Evolutionary conservation across 2,329 filamentous ascomycete species (phyloP).

Genomic region (Pezicula carpinea): DNA sequence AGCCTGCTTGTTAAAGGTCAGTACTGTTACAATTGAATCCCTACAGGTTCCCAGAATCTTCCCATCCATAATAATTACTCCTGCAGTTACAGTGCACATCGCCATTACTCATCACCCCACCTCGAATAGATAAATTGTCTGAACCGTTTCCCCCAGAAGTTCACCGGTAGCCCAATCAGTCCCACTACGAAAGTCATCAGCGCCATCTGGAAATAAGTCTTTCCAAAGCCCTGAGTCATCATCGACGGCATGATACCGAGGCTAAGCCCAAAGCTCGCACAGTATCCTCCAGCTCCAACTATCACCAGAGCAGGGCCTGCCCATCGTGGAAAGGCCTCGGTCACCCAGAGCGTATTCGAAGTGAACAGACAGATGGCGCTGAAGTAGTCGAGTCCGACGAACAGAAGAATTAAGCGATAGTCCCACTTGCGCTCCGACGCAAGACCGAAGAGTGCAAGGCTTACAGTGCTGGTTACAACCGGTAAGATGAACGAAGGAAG

Average conservation of each 20-base stretch:
- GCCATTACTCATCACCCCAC: background rate
- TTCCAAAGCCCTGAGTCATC: background rate
- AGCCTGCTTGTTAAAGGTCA: too few relatives aligned
- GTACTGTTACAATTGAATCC: too few relatives aligned
- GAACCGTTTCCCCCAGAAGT: slow-evolving; percentile 1
- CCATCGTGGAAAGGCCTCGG: slow-evolving; percentile 3
- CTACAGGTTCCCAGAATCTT: too few relatives aligned
- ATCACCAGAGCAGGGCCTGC: slow-evolving; percentile 1
- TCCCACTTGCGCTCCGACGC: background rate
- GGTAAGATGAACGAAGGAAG: slow-evolving; percentile 3
- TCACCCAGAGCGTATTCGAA: background rate
- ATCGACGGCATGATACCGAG: background rate
- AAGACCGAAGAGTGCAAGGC: background rate
- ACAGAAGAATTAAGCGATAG: background rate
- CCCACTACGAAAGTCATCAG: background rate
- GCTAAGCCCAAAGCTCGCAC: background rate
- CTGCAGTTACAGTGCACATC: too few relatives aligned
- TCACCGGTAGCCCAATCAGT: slow-evolving; percentile 1
- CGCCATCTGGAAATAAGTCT: background rate
- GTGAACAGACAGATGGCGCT: background rate
- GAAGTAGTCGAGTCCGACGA: slow-evolving; percentile 2
- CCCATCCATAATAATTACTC: too few relatives aligned
- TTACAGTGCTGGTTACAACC: background rate
- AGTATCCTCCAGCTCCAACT: background rate
- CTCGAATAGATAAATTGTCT: slow-evolving; percentile 1